phyloP scores from a whole-genome alignment of 116 monocot species.

The Papilionanthe hybrid region DNA sequence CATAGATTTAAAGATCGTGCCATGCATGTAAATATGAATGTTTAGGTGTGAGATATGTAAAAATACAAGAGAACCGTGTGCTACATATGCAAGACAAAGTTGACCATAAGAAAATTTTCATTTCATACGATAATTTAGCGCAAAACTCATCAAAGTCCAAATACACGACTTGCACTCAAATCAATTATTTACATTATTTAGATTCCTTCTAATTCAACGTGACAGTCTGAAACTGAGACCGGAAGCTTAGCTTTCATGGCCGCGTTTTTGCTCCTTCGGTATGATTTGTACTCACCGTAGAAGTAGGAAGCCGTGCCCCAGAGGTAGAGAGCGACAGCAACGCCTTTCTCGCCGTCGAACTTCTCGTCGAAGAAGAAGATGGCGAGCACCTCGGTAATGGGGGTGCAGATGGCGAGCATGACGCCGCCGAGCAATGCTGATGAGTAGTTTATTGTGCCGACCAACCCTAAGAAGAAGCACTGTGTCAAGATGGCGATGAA shows the following conservation, averaged over 20 bases:
- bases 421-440: constrained; percentile 48
- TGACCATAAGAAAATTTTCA: no score
- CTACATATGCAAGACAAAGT: no score
- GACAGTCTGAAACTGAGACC: background rate
- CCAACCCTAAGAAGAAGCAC: constrained; percentile 37
- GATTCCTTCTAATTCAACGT: background rate
- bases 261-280: constrained; percentile 5
- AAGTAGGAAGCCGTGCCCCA: constrained; percentile 64
- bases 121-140: no score
- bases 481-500: constrained; percentile 32
- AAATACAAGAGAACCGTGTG: no score
- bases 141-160: no score
- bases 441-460: constrained; percentile 41
- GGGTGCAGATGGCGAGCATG: constrained; percentile 34
- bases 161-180: no score
- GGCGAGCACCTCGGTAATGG: constrained; percentile 40
- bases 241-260: background rate
- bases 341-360: constrained; percentile 42
- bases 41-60: no score
- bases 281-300: constrained; percentile 40
- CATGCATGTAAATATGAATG: no score
- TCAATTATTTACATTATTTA: no score
- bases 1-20: no score
- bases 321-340: constrained; percentile 39
- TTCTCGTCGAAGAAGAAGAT: constrained; percentile 45